A percentile compares a stretch with the other conserved stretches of the same genome.
Conservation (phyloP, 305 asterid genomes). For the Fraxinus latifolia region DNA sequence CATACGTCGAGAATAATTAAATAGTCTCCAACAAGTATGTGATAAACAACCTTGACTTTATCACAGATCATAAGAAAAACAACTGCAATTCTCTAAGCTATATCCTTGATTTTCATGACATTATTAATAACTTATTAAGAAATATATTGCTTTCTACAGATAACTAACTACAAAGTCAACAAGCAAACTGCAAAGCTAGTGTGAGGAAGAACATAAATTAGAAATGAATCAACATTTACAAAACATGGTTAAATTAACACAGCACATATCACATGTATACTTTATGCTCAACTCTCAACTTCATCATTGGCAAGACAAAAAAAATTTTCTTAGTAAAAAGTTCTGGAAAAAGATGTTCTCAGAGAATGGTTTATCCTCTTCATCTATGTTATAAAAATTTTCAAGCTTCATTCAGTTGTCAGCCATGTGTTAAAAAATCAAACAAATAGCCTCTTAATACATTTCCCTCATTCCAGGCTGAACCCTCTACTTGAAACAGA, state of each 20-base stretch:
- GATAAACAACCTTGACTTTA: not conserved
- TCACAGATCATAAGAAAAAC: not conserved
- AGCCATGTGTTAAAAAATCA: not conserved
- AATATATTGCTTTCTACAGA: not conserved
- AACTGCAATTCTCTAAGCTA: not conserved
- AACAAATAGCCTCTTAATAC: not conserved
- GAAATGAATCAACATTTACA: not conserved
- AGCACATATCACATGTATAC: not conserved
- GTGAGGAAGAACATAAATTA: not conserved
- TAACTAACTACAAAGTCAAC: not conserved
- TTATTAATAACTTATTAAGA: not conserved
- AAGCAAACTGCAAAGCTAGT: not conserved
- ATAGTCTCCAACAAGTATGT: not conserved
- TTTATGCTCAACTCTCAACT: slow-evolving; percentile 5
- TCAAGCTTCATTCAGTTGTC: not conserved
- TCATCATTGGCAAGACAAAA: not conserved
- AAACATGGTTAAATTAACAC: not conserved
- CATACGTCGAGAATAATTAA: not conserved
- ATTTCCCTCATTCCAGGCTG: slow-evolving; percentile 11
- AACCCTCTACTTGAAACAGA: slow-evolving; percentile 2
- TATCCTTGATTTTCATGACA: not conserved
- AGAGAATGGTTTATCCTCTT: not conserved
- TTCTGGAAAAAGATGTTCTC: not conserved
- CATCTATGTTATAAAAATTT: not conserved
- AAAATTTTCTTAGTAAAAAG: not conserved